phyloP scores from a whole-genome alignment of 2,329 filamentous ascomycete genomes.

The Penicillium sp. region DNA sequence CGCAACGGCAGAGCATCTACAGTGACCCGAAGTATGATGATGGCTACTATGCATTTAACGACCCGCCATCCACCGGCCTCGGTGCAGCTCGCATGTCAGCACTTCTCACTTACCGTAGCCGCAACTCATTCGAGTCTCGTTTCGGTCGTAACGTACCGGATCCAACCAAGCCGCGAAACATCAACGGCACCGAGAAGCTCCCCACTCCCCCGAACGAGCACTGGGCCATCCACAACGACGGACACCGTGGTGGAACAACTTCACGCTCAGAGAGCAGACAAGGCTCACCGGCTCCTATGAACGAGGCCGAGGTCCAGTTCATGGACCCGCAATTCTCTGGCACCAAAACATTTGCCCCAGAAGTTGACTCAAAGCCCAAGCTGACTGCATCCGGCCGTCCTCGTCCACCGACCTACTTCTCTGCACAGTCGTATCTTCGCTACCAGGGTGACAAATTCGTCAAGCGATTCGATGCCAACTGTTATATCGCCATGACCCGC shows the following conservation, averaged over 20 bases:
- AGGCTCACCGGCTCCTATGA: slow-evolving; percentile 25
- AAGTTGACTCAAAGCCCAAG: slow-evolving; percentile 25
- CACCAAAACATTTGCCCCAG: slow-evolving; percentile 53
- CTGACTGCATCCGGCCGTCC: slow-evolving; percentile 26
- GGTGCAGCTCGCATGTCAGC: slow-evolving; percentile 96
- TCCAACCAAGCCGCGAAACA: slow-evolving; percentile 76
- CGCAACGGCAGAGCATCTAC: slow-evolving; percentile 71
- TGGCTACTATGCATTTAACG: slow-evolving; percentile 85
- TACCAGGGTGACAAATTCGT: slow-evolving; percentile 98
- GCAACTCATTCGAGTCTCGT: slow-evolving; percentile 92
- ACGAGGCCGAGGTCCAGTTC: slow-evolving; percentile 37
- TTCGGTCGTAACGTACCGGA: slow-evolving; percentile 94
- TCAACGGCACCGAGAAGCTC: slow-evolving; percentile 63
- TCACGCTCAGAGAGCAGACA: slow-evolving; percentile 47
- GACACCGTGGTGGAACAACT: slow-evolving; percentile 63
- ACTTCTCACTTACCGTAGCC: slow-evolving; percentile 89
- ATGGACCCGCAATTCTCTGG: slow-evolving; percentile 71
- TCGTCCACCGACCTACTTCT: slow-evolving; percentile 81
- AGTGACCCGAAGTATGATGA: slow-evolving; percentile 98
- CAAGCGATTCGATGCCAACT: slow-evolving; percentile 95
- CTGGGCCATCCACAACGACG: slow-evolving; percentile 80
- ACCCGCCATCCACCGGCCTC: slow-evolving; percentile 81
- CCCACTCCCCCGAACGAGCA: slow-evolving; percentile 66
- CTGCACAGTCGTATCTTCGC: slow-evolving; percentile 92
- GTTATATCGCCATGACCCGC: slow-evolving; percentile 97